Evolutionary conservation across 202 grass and related monocot species (phyloP).

Genomic region (Zoysia matrella): DNA sequence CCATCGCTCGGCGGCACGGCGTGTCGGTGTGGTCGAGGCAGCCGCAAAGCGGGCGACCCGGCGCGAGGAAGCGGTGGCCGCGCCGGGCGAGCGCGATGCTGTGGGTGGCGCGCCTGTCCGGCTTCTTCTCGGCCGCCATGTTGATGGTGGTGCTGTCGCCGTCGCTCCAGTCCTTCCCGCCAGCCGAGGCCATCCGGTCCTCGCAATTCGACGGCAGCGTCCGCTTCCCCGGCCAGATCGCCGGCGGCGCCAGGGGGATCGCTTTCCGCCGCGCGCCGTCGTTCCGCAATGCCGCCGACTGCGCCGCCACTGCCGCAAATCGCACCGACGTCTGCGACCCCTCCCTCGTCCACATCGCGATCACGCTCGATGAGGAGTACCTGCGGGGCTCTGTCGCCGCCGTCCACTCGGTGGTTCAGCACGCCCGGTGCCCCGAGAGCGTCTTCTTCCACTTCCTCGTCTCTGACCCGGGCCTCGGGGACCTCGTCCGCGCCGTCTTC

Average conservation of each 20-base stretch:
- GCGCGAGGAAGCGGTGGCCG: constrained; percentile 39
- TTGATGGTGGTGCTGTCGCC: constrained; percentile 84
- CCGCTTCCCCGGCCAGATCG: constrained; percentile 77
- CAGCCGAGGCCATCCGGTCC: not conserved
- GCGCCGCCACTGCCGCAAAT: too few relatives aligned
- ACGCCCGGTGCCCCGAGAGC: constrained; percentile 78
- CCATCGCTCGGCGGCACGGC: constrained; percentile 44
- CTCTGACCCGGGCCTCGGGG: constrained; percentile 45
- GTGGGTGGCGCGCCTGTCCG: constrained; percentile 80
- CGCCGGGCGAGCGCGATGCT: constrained; percentile 59
- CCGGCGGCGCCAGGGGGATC: constrained; percentile 50
- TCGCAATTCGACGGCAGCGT: constrained; percentile 84
- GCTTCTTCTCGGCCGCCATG: constrained; percentile 80
- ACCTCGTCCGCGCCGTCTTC: constrained; percentile 53
- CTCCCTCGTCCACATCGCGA: too few relatives aligned
- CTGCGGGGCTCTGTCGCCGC: constrained; percentile 88
- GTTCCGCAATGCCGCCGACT: too few relatives aligned
- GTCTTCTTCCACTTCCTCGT: constrained; percentile 98
- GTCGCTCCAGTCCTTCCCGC: constrained; percentile 91
- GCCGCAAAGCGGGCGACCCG: constrained; percentile 8
- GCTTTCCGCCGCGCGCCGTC: constrained; percentile 21
- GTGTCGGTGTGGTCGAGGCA: constrained; percentile 36
- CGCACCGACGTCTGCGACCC: too few relatives aligned
- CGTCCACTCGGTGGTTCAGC: constrained; percentile 82
- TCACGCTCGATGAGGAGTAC: constrained; percentile 32